Evolutionary conservation across 371 early-diverging fungal species (phyloP).

Genomic region (Mortierella sp.): DNA sequence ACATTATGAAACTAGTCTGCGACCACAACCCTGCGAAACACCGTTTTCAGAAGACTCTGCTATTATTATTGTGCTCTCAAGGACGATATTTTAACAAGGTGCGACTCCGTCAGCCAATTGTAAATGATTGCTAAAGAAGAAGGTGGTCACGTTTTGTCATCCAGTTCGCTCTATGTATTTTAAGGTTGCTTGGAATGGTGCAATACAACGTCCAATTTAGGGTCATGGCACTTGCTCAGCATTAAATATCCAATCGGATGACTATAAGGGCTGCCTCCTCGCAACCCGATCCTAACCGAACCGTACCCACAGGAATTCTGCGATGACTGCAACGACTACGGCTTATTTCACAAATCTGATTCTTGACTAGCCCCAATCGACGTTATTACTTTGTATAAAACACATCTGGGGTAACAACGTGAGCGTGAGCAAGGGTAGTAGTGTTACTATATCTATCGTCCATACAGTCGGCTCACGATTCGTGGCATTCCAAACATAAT

Average conservation of each 20-base stretch:
- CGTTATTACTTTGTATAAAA: not conserved
- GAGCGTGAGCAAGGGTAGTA: conserved; percentile 13
- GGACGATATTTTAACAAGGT: conserved; percentile 18
- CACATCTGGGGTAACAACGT: conserved; percentile 6
- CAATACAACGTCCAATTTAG: not conserved
- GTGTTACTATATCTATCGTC: too few species aligned
- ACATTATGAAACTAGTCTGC: too few species aligned
- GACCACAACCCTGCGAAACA: too few species aligned
- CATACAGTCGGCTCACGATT: not conserved
- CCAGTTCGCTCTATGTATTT: too few species aligned
- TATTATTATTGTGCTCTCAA: not conserved
- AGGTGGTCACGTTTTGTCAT: not conserved
- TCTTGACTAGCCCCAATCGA: not conserved
- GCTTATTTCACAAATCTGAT: too few species aligned
- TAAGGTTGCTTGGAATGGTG: not conserved
- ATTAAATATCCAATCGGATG: conserved; percentile 5
- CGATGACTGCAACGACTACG: too few species aligned
- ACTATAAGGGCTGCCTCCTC: not conserved
- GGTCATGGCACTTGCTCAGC: not conserved
- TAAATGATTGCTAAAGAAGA: not conserved
- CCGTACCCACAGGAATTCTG: not conserved
- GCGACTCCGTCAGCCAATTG: conserved; percentile 18
- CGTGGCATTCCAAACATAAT: not conserved
- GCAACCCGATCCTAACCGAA: conserved; percentile 13
- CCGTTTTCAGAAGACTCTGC: too few species aligned